phyloP scores from a whole-genome alignment of 2,329 filamentous ascomycete species.

The Fonsecaea multimorphosa region DNA sequence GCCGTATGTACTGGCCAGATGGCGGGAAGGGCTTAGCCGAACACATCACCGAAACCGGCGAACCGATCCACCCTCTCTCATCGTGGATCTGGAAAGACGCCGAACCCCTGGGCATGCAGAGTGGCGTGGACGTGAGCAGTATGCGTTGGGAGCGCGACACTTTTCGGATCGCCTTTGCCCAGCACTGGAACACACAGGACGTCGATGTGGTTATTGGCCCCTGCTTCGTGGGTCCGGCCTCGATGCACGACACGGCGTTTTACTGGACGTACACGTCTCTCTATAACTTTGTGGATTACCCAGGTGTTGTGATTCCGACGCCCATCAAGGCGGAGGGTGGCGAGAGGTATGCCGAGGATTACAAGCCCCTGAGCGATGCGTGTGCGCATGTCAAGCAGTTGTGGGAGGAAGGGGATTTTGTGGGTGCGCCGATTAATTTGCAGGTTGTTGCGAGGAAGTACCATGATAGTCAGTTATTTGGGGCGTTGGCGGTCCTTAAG shows the following conservation, averaged over 20 bases:
- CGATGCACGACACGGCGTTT: conserved; percentile 58
- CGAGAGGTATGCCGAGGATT: conserved; percentile 45
- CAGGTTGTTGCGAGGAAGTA: conserved; percentile 62
- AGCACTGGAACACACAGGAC: conserved; percentile 26
- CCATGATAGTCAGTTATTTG: conserved; percentile 59
- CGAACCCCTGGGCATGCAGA: conserved; percentile 23
- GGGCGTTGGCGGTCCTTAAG: conserved; percentile 29
- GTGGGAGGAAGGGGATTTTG: conserved; percentile 55
- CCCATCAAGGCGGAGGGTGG: conserved; percentile 42
- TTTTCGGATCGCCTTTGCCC: conserved; percentile 24
- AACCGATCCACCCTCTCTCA: conserved; percentile 25
- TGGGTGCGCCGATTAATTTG: conserved; percentile 59
- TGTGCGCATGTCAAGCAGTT: conserved; percentile 55
- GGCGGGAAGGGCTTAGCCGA: conserved; percentile 10
- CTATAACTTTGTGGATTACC: conserved; percentile 67
- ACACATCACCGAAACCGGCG: conserved; percentile 22
- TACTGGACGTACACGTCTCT: conserved; percentile 70
- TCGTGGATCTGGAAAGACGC: conserved; percentile 27
- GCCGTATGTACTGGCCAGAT: conserved; percentile 29
- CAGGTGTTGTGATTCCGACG: conserved; percentile 61
- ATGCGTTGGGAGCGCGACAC: conserved; percentile 41
- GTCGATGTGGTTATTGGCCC: conserved; percentile 68
- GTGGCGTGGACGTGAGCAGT: conserved; percentile 35
- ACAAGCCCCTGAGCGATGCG: conserved; percentile 40
- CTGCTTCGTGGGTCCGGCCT: conserved; percentile 62